Evolutionary conservation across 148 eudicot species (phyloP).

Genomic region (Diospyros lotus): DNA sequence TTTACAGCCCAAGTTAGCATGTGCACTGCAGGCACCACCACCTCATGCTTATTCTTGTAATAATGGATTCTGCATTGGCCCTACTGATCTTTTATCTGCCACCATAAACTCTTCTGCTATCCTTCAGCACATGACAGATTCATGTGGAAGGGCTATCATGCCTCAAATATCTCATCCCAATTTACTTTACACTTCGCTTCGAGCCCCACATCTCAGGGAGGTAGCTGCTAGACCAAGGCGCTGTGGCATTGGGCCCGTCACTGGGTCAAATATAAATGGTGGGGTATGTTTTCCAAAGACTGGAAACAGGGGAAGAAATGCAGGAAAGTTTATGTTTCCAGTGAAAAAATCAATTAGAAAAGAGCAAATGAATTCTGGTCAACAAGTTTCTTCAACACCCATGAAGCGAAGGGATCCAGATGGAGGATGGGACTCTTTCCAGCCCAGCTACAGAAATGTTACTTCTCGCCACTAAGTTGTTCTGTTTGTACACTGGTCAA

Average conservation of each 20-base stretch:
- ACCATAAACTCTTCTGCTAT: constrained; percentile 19
- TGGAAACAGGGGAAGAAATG: constrained; percentile 22
- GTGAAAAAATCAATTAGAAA: constrained; percentile 16
- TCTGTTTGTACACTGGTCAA: neutral
- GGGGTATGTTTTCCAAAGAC: constrained; percentile 22
- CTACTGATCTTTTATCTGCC: constrained; percentile 16
- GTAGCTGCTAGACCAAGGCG: constrained; percentile 24
- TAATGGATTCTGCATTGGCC: constrained; percentile 28
- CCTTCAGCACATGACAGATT: constrained; percentile 20
- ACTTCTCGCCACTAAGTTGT: constrained; percentile 25
- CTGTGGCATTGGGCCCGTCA: constrained; percentile 15
- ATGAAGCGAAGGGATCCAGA: constrained; percentile 42
- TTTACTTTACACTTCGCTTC: constrained; percentile 22
- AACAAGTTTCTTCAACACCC: constrained; percentile 24
- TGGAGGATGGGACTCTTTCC: constrained; percentile 35
- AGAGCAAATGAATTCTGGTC: constrained; percentile 22
- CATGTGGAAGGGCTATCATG: constrained; percentile 17
- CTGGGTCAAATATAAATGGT: constrained; percentile 17
- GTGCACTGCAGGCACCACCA: constrained; percentile 25
- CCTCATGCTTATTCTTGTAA: constrained; percentile 12
- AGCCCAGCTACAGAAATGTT: constrained; percentile 27
- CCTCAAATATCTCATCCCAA: constrained; percentile 28
- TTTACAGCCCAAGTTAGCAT: constrained; percentile 29
- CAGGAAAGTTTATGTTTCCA: constrained; percentile 14
- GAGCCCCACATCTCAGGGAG: constrained; percentile 25